Conservation (phyloP, 352 stramenopile genomes). For the Phytophthora uliginosa region DNA sequence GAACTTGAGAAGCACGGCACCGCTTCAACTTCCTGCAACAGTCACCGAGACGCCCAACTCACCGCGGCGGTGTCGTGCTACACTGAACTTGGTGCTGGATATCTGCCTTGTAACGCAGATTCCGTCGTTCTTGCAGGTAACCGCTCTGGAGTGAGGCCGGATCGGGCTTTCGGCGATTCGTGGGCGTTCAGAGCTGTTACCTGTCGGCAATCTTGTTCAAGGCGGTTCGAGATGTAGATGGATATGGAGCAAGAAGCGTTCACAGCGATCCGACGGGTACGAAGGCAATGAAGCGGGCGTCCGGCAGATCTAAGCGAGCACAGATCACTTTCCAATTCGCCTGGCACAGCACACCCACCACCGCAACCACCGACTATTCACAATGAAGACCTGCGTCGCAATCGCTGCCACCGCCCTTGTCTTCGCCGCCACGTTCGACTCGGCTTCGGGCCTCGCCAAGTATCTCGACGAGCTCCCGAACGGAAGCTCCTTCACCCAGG, state of each 20-base stretch:
- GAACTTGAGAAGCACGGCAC: not conserved
- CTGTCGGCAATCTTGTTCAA: conserved; percentile 19
- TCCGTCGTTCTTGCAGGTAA: conserved; percentile 14
- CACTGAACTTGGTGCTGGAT: conserved; percentile 13
- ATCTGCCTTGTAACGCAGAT: conserved; percentile 2
- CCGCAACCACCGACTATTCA: no score
- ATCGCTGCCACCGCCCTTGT: conserved; percentile 14
- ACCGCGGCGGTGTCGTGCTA: conserved; percentile 6
- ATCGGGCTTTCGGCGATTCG: conserved; percentile 6
- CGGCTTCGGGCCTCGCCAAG: conserved; percentile 6
- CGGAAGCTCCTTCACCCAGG: conserved; percentile 41
- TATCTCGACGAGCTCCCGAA: conserved; percentile 46
- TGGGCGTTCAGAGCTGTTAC: conserved; percentile 14
- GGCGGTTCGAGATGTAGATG: not conserved
- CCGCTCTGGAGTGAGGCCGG: conserved; percentile 15
- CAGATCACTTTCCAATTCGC: conserved; percentile 11
- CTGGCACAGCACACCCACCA: no score
- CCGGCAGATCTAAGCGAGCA: not conserved
- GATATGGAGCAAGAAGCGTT: no score
- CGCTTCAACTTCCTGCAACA: conserved; percentile 7
- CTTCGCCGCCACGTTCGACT: conserved; percentile 7
- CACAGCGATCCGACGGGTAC: no score
- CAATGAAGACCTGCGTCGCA: conserved; percentile 13
- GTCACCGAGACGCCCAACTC: not conserved
- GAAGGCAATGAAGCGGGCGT: not conserved